Percentiles rank a stretch among this genome's conserved stretches.
phyloP scores from a whole-genome alignment of 441 rosid genomes.

The Jatropha podagrica region DNA sequence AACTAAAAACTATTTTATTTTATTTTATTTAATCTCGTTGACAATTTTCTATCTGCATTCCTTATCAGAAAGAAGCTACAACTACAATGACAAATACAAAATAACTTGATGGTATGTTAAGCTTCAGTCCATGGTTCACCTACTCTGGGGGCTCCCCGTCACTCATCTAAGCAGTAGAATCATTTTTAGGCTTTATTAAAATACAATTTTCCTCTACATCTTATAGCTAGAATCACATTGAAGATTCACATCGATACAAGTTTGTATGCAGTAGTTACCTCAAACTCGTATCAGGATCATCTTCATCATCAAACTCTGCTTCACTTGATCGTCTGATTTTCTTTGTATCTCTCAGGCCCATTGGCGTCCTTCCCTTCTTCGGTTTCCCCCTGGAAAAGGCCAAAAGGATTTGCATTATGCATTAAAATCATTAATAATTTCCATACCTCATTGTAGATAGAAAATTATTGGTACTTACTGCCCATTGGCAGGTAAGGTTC shows the following conservation, averaged over 20 bases:
- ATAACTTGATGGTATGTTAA: background rate
- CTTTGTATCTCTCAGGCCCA: conserved; percentile 24
- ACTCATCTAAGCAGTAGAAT: background rate
- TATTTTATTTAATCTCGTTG: too few species aligned
- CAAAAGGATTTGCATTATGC: conserved; percentile 8
- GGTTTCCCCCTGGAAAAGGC: conserved; percentile 31
- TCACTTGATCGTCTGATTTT: conserved; percentile 21
- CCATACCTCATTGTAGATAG: background rate
- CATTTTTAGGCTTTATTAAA: background rate
- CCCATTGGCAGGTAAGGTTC: conserved; percentile 31
- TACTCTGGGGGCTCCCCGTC: background rate
- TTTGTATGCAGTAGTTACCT: conserved; percentile 2
- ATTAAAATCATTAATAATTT: background rate
- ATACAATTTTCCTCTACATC: background rate
- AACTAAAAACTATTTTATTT: too few species aligned
- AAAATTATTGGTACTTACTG: conserved; percentile 28
- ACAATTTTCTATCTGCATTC: background rate
- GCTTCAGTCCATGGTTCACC: background rate
- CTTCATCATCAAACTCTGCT: conserved; percentile 28
- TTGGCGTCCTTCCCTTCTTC: conserved; percentile 27
- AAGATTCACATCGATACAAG: conserved; percentile 1
- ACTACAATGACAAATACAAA: background rate
- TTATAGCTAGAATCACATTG: background rate
- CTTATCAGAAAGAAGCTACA: background rate
- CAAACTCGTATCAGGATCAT: conserved; percentile 26